Evolutionary conservation across 1,139 yeast species (phyloP).

Genomic region (Geotrichum candidum): DNA sequence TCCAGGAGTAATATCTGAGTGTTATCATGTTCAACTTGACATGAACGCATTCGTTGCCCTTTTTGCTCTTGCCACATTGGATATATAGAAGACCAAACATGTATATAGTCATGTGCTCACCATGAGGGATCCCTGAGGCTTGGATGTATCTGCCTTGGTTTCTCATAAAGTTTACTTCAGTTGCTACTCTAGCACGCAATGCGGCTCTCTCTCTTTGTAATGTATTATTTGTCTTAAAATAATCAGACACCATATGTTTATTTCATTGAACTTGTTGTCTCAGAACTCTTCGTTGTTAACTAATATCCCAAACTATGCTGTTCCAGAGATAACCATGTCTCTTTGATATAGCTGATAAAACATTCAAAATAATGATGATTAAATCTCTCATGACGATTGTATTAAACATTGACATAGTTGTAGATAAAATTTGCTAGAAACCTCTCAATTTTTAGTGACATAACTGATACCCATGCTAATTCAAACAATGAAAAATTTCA

Average conservation of each 20-base stretch:
- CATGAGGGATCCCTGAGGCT: slow-evolving; percentile 27
- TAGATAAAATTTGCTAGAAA: slow-evolving; percentile 19
- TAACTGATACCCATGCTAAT: slow-evolving; percentile 14
- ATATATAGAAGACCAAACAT: slow-evolving; percentile 20
- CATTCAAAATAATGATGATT: slow-evolving; percentile 2
- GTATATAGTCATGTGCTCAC: slow-evolving; percentile 24
- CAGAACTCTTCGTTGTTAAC: slow-evolving; percentile 5
- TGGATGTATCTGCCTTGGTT: slow-evolving; percentile 22
- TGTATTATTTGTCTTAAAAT: not conserved
- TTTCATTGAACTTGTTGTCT: not conserved
- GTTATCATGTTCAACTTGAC: slow-evolving; percentile 19
- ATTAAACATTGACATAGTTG: slow-evolving; percentile 18
- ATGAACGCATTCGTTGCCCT: slow-evolving; percentile 21
- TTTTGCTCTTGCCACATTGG: slow-evolving; percentile 23
- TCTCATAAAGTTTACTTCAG: slow-evolving; percentile 20
- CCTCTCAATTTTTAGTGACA: slow-evolving; percentile 20
- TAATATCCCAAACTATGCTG: not conserved
- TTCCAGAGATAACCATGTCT: slow-evolving; percentile 1
- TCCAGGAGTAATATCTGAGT: slow-evolving; percentile 5
- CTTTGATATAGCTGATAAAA: slow-evolving; percentile 5
- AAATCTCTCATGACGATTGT: slow-evolving; percentile 19
- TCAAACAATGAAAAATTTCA: too few relatives aligned
- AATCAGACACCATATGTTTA: not conserved
- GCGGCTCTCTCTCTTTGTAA: not conserved
- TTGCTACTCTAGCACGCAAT: slow-evolving; percentile 17